Percentiles rank a stretch among this genome's conserved stretches.
Evolutionary conservation across 805 yeast genomes (phyloP).

Genomic region (Candida stauntonica): DNA sequence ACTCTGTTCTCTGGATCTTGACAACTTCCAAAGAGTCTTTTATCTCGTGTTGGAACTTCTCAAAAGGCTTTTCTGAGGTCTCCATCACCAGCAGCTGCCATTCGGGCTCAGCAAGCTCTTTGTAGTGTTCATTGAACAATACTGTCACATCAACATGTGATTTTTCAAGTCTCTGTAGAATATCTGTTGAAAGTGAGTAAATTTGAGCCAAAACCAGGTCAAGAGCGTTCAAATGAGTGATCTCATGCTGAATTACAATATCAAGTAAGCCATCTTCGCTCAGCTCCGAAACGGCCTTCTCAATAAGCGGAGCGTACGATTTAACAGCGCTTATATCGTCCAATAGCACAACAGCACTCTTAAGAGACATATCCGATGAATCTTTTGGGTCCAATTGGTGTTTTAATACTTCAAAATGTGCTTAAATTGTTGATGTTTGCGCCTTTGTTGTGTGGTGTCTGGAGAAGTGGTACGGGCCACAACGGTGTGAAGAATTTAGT

Average conservation of each 20-base stretch:
- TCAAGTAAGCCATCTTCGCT: slow-evolving; percentile 20
- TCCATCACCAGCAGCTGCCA: slow-evolving; percentile 23
- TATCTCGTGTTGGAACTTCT: slow-evolving; percentile 9
- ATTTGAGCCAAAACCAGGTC: slow-evolving; percentile 22
- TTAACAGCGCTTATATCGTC: slow-evolving; percentile 14
- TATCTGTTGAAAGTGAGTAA: slow-evolving; percentile 20
- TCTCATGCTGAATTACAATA: slow-evolving; percentile 15
- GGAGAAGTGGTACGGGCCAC: too few species aligned
- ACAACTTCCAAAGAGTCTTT: slow-evolving; percentile 9
- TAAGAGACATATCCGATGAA: slow-evolving; percentile 8
- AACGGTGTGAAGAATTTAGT: slow-evolving; percentile 1
- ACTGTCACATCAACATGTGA: slow-evolving; percentile 16
- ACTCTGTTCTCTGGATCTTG: slow-evolving; percentile 9
- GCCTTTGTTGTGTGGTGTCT: too few species aligned
- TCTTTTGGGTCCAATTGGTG: too few species aligned
- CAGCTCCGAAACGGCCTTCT: slow-evolving; percentile 13
- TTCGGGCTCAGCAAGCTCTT: slow-evolving; percentile 10
- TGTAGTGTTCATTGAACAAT: slow-evolving; percentile 25
- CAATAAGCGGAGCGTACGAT: slow-evolving; percentile 21
- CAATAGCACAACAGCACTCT: slow-evolving; percentile 21
- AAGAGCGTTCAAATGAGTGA: slow-evolving; percentile 19
- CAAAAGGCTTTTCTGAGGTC: slow-evolving; percentile 13
- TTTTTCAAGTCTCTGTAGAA: slow-evolving; percentile 5
- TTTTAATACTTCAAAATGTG: too few species aligned
- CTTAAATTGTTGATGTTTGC: background rate